phyloP scores from a whole-genome alignment of 2,329 filamentous ascomycete genomes.

The Verticillium klebahnii region DNA sequence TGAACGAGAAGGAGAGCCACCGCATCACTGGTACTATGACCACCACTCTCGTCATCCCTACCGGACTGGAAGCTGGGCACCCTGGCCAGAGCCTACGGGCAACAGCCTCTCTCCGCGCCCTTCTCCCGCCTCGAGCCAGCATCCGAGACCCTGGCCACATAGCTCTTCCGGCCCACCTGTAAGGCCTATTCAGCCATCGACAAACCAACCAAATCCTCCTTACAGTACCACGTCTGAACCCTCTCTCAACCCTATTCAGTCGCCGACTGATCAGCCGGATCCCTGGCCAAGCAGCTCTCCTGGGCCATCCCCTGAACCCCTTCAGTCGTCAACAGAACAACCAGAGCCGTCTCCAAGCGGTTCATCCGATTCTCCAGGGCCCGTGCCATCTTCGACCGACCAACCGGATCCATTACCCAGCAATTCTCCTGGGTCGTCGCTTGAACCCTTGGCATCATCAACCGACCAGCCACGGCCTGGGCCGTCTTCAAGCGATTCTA shows the following conservation, averaged over 20 bases:
- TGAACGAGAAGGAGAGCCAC: not conserved
- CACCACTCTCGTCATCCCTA: not conserved
- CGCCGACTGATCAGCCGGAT: not conserved
- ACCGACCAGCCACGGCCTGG: not conserved
- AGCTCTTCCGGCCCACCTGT: not conserved
- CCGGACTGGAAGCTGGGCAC: not conserved
- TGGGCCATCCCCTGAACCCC: not conserved
- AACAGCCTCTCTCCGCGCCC: not conserved
- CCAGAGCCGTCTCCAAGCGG: not conserved
- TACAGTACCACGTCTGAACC: no score
- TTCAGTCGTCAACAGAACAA: not conserved
- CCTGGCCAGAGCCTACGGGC: not conserved
- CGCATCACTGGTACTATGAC: not conserved
- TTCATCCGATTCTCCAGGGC: not conserved
- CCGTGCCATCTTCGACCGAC: not conserved
- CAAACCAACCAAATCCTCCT: not conserved
- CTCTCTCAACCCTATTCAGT: not conserved
- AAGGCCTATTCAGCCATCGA: not conserved
- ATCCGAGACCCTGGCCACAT: not conserved
- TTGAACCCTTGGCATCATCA: not conserved
- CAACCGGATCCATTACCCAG: not conserved
- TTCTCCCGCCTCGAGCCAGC: not conserved
- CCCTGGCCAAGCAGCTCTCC: not conserved
- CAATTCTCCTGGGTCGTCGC: not conserved
- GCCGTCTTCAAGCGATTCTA: not conserved